Percentiles rank a stretch among this genome's conserved stretches.
These are phyloP conservation scores for Ceratobasidium sp. DNA, from an alignment of 1,284 basidiomycete genomes.

Conservation along the genomic window DNA sequence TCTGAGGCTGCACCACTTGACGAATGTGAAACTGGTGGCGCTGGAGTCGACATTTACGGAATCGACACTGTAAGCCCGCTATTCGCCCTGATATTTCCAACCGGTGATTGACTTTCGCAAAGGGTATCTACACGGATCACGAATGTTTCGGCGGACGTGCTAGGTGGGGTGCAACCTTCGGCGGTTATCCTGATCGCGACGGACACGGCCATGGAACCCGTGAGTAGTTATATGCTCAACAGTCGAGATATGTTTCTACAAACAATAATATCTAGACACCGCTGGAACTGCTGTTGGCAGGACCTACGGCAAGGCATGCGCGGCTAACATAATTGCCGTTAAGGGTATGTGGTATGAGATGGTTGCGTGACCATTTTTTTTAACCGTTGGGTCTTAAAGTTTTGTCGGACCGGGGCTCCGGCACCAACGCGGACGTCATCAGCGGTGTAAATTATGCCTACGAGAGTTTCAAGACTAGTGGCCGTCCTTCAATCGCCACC, in stretches of 20 bases:
- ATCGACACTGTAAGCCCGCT: slow-evolving; percentile 40
- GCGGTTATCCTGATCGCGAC: slow-evolving; percentile 12
- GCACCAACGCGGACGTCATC: slow-evolving; percentile 95
- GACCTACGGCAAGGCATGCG: slow-evolving; percentile 26
- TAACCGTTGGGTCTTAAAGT: slow-evolving; percentile 65
- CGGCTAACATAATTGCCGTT: slow-evolving; percentile 35
- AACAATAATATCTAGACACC: neutral
- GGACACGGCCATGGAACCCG: slow-evolving; percentile 42
- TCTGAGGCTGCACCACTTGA: slow-evolving; percentile 54
- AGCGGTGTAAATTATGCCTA: slow-evolving; percentile 87
- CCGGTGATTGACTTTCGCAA: slow-evolving; percentile 64
- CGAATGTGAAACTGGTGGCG: slow-evolving; percentile 51
- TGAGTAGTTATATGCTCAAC: neutral
- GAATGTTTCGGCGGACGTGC: slow-evolving; percentile 36
- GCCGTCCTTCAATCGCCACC: slow-evolving; percentile 30
- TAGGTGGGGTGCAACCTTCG: slow-evolving; percentile 21
- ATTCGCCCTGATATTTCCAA: slow-evolving; percentile 58
- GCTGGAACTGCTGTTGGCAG: slow-evolving; percentile 35
- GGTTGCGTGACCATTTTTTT: neutral
- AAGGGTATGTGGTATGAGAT: slow-evolving; percentile 1
- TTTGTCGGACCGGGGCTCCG: slow-evolving; percentile 91
- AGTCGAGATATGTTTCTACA: neutral
- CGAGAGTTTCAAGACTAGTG: slow-evolving; percentile 58
- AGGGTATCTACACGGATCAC: slow-evolving; percentile 39
- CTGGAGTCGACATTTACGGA: slow-evolving; percentile 45